Evolutionary conservation across 2,329 filamentous ascomycete genomes (phyloP).

Genomic region (Onygenales sp.): DNA sequence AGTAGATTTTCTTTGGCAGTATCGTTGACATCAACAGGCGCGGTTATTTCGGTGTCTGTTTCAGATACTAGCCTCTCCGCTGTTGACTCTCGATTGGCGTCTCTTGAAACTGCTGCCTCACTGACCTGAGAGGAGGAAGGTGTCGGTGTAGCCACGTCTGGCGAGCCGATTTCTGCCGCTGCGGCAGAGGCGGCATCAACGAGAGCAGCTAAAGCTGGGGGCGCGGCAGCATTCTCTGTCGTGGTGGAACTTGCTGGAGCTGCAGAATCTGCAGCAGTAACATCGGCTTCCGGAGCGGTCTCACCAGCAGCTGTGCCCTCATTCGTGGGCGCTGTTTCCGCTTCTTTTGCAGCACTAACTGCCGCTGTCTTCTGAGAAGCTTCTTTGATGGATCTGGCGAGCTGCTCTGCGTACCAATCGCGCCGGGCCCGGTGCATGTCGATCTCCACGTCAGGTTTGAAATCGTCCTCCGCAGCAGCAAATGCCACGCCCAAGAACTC

Average conservation of each 20-base stretch:
- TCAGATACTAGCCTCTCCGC: neutral
- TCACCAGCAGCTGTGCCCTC: too few species aligned
- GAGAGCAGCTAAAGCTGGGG: too few species aligned
- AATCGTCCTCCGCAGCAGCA: conserved; percentile 12
- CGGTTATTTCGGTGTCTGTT: neutral
- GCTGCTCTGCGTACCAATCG: conserved; percentile 7
- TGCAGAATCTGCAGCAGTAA: neutral
- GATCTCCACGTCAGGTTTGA: conserved; percentile 11
- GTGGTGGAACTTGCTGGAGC: neutral
- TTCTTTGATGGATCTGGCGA: neutral
- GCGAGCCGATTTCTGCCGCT: too few species aligned
- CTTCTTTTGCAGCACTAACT: too few species aligned
- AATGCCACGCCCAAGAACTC: conserved; percentile 7
- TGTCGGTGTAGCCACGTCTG: too few species aligned
- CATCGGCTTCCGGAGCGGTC: neutral
- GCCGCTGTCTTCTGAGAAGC: too few species aligned
- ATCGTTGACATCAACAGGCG: neutral
- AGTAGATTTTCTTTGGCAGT: neutral
- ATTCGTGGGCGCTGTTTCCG: too few species aligned
- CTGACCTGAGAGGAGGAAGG: too few species aligned
- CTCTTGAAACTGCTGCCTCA: neutral
- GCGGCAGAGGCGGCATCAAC: too few species aligned
- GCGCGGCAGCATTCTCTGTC: neutral
- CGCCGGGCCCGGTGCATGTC: conserved; percentile 8
- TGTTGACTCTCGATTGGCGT: neutral